Evolutionary conservation across 192 early-diverging fungal genomes (phyloP), one percentile per base, ranked within the genome.

Genomic region (Coemansia sp.): DNA sequence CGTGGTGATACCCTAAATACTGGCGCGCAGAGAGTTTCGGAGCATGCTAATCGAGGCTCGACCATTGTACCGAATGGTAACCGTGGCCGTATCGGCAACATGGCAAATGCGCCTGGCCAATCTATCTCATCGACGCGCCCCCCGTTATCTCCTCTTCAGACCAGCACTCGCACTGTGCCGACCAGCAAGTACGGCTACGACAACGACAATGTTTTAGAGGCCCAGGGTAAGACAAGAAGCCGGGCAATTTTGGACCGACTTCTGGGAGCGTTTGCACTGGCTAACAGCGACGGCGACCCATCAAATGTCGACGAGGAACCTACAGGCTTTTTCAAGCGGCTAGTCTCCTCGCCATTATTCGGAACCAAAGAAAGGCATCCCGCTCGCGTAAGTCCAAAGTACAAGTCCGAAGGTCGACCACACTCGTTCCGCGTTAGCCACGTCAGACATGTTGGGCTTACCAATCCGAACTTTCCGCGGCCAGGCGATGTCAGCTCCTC

Each of bases 381-480:
- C 5, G 36, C 24, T 12, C 55, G 42, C 7, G 55, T 22, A 27
- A 44, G 51, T 24, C 65, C 47, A 8, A 44, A 22, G 42, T 20
- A 69, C 44, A 72, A 73, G 54, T 47, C 67, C 0, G 61, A 60
- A 13, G 74, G 71, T 0, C 76, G 76, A 51, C 81, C 76, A 18
- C 76, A 78, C 29, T 78, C 76, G 51, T 84, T 84, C 51, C 75
- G 69, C 18, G 81, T 78, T 43, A 75, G 73, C 43, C 76, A 78
- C 24, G 81, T 78, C 2, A 73, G 72, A 29, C 73, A 83, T 33
- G 70, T 83, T 5, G 80, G 75, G 7, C 70, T 78, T 2, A 46
- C 52, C 15, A 72, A 64, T 20, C 80, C 76, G 5, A 70, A 69
- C 67, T 78, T 70, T n/a, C 70, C 75, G 54, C 73, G 67, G 52